phyloP scores from a whole-genome alignment of 305 asterid genomes.

The Petunia hybrid region DNA sequence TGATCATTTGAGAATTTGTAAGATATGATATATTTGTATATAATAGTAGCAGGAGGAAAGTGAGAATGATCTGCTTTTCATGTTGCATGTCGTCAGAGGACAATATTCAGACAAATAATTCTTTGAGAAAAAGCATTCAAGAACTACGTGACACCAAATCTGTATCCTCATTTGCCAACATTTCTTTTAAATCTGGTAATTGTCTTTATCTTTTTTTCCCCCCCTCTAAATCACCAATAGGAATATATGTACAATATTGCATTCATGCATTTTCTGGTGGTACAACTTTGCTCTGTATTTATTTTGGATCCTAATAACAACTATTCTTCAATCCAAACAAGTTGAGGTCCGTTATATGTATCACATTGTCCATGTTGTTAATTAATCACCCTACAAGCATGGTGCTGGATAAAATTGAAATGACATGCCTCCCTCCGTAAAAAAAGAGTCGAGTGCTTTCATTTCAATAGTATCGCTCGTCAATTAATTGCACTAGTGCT shows the following conservation, averaged over 20 bases:
- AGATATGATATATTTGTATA: neutral
- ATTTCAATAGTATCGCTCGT: neutral
- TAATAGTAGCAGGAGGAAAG: neutral
- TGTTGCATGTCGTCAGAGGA: constrained; percentile 48
- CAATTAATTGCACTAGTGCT: too few relatives aligned
- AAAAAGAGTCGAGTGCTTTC: neutral
- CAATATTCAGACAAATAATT: constrained; percentile 31
- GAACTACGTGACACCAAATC: constrained; percentile 45
- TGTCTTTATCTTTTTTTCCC: neutral
- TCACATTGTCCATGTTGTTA: neutral
- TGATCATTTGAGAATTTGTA: neutral
- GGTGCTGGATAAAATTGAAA: neutral
- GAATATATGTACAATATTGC: constrained; percentile 14
- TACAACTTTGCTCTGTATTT: too few relatives aligned
- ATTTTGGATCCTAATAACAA: neutral
- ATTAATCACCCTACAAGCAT: neutral
- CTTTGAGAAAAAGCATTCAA: constrained; percentile 50
- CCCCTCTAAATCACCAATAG: neutral
- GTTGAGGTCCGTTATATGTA: neutral
- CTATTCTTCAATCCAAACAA: neutral
- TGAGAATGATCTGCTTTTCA: constrained; percentile 51
- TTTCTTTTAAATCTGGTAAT: constrained; percentile 57
- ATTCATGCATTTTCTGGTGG: neutral
- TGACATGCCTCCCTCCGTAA: neutral
- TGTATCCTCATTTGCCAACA: constrained; percentile 47